Conservation (phyloP, 495 filamentous ascomycete species). For the Annulohypoxylon moriforme region DNA sequence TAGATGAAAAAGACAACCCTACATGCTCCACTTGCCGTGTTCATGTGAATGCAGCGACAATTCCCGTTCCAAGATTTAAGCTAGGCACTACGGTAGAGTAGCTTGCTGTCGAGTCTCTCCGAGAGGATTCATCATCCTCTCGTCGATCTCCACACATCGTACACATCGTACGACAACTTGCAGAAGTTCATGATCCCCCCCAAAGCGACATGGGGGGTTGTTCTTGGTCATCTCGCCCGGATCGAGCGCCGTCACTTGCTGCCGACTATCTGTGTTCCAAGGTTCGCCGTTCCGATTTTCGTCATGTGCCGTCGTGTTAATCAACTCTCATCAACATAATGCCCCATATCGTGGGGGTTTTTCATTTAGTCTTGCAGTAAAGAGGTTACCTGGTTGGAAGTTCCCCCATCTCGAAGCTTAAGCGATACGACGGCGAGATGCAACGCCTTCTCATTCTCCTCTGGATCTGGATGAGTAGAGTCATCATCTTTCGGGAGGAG, state of each 20-base stretch:
- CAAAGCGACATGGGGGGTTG: constrained; percentile 32
- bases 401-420: constrained; percentile 35
- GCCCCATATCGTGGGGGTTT: constrained; percentile 33
- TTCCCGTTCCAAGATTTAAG: constrained; percentile 39
- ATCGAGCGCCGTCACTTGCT: constrained; percentile 36
- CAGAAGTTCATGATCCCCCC: constrained; percentile 39
- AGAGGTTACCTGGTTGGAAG: constrained; percentile 26
- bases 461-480: constrained; percentile 10
- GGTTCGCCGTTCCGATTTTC: constrained; percentile 34
- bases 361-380: constrained; percentile 39
- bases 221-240: constrained; percentile 34
- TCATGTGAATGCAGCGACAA: constrained; percentile 41
- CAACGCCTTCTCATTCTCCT: constrained; percentile 18
- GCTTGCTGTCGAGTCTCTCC: constrained; percentile 36
- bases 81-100: constrained; percentile 34
- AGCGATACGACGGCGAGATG: constrained; percentile 43
- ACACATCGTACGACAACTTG: constrained; percentile 77
- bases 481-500: constrained; percentile 27
- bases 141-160: constrained; percentile 74
- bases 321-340: constrained; percentile 35
- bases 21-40: constrained; percentile 37
- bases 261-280: constrained; percentile 30
- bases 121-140: constrained; percentile 33
- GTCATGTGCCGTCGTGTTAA: constrained; percentile 44
- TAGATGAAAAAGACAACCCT: neutral